These are phyloP conservation scores for Colletotrichum sp. DNA, from an alignment of 2,329 filamentous ascomycete genomes.

Conservation along the genomic window DNA sequence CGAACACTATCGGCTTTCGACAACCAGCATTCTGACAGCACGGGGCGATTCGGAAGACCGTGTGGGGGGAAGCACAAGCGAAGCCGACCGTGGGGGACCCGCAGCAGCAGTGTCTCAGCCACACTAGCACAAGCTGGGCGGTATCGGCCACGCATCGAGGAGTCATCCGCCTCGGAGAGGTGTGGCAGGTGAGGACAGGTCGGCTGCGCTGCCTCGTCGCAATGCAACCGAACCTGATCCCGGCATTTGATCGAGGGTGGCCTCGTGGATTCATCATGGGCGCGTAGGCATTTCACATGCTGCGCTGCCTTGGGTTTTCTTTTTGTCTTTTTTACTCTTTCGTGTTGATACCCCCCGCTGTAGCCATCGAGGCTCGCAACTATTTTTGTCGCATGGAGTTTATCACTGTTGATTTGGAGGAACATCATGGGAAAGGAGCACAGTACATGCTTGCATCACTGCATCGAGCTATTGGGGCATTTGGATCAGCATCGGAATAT, in stretches of 20 bases:
- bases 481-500: conserved; percentile 13
- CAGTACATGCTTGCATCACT: background rate
- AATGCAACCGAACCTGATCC: background rate
- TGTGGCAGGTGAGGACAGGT: conserved; percentile 20
- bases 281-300: conserved; percentile 11
- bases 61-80: conserved; percentile 13
- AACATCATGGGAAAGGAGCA: background rate
- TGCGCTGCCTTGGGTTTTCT: background rate
- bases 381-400: conserved; percentile 14
- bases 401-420: background rate
- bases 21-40: background rate
- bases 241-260: background rate
- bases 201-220: conserved; percentile 5
- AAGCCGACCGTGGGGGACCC: conserved; percentile 15
- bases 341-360: conserved; percentile 20
- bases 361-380: background rate
- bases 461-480: background rate
- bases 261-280: conserved; percentile 14
- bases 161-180: conserved; percentile 6
- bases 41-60: background rate
- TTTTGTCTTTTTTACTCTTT: background rate
- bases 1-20: background rate
- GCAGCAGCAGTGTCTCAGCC: conserved; percentile 13
- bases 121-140: conserved; percentile 16
- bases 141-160: conserved; percentile 10